These are phyloP conservation scores for Xylariaceae sp. DNA, from an alignment of 2,329 filamentous ascomycete species.

Conservation along the genomic window DNA sequence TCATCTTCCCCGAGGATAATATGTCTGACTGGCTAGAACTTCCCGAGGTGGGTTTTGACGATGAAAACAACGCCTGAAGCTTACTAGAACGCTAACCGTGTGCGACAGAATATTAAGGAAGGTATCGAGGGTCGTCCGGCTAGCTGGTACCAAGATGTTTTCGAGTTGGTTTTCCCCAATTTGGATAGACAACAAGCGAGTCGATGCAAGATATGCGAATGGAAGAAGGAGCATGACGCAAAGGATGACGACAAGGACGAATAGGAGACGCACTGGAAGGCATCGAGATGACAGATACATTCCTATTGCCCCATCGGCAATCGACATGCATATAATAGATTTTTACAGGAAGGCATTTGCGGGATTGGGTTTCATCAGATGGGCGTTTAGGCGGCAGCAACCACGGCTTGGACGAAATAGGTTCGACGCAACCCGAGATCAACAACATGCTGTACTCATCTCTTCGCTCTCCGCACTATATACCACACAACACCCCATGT, in stretches of 20 bases:
- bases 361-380: constrained; percentile 17
- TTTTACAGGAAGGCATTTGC: constrained; percentile 20
- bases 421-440: constrained; percentile 12
- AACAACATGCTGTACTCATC: constrained; percentile 8
- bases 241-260: constrained; percentile 33
- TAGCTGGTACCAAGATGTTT: constrained; percentile 91
- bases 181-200: constrained; percentile 72
- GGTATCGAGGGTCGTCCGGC: constrained; percentile 89
- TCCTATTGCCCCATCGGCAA: constrained; percentile 12
- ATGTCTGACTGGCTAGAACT: constrained; percentile 96
- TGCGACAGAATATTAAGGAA: constrained; percentile 86
- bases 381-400: constrained; percentile 20
- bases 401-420: constrained; percentile 4
- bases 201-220: constrained; percentile 61
- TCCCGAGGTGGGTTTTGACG: constrained; percentile 68
- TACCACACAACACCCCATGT: constrained; percentile 5
- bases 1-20: constrained; percentile 95
- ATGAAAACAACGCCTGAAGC: constrained; percentile 7
- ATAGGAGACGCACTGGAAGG: constrained; percentile 13
- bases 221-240: constrained; percentile 45
- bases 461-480: constrained; percentile 21
- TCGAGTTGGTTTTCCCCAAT: constrained; percentile 81
- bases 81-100: constrained; percentile 12
- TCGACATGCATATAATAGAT: constrained; percentile 22
- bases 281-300: constrained; percentile 8